Base-by-base conservation (phyloP, 805 yeast genomes). In the Hanseniaspora valbyensis region DNA sequence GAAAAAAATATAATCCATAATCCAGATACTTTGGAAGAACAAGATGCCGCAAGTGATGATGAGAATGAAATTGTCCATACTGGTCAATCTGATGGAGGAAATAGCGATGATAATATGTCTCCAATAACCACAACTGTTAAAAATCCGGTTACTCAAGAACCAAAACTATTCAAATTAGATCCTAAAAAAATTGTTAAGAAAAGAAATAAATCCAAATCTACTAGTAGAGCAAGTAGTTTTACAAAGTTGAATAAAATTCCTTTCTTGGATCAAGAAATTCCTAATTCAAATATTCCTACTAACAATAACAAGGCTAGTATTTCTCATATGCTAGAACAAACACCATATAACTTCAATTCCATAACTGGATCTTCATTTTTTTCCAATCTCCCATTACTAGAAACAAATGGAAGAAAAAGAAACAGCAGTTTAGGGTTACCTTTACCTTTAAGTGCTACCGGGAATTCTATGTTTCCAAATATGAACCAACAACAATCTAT, bases 111-210 rank as follows among this genome's bases (percentile, higher is more conserved):
- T 3, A 33, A 12, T 22, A 42, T 50, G 30, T 43, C 42, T n/a
- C 41, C 43, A 16, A 18, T 48, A 38, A 38, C 49, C 5, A 44
- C 45, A 14, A 37, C 42, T 5, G 30, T 53, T 12, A 49, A 53
- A 39, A 48, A 45, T 13, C 37, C 52, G n/a, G 29, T 51, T 9
- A 42, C 37, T 9, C 51, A 34, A 30, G 49, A 32, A 42, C 53
- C 42, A 18, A 42, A 40, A 30, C 32, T 28, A 0, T 52, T 30
- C 18, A 54, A 52, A 25, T 24, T 38, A 21, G 52, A 44, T 39
- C 48, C 43, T 16, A 41, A 45, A 41, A 39, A 21, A 24, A 38
- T 44, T 16, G 29, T 32, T 18, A 45, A 24, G 26, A 22, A 29
- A 42, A 41, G 26, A 30, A 40, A 50, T 13, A 28, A 40, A 32